Percentiles rank a stretch among this genome's conserved stretches.
Evolutionary conservation across 768 basidiomycete species (phyloP).

Genomic region (Candolleomyces eurysporus): DNA sequence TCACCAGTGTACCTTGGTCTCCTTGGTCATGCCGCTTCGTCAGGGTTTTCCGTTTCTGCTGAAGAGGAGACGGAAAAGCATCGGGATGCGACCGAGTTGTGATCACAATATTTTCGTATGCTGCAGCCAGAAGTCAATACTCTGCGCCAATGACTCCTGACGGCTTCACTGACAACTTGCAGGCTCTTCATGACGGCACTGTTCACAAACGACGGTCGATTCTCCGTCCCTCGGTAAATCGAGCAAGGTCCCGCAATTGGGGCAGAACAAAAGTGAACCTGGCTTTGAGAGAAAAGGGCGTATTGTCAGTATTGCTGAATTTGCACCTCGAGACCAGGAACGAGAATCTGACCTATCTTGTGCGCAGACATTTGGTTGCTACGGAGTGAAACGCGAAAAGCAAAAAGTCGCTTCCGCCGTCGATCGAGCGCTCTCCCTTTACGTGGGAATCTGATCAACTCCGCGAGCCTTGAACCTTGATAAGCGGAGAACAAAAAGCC

Average conservation of each 20-base stretch:
- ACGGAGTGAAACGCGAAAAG: too few relatives aligned
- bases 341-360: slow-evolving; percentile 35
- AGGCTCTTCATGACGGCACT: slow-evolving; percentile 84
- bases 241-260: slow-evolving; percentile 87
- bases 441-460: neutral
- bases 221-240: slow-evolving; percentile 77
- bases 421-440: neutral
- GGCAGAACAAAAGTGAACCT: slow-evolving; percentile 96
- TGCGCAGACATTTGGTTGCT: slow-evolving; percentile 17
- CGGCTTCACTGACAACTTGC: slow-evolving; percentile 69
- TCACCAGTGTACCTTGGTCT: slow-evolving; percentile 60
- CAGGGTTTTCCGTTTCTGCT: slow-evolving; percentile 87
- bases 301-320: neutral
- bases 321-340: neutral
- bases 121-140: slow-evolving; percentile 34
- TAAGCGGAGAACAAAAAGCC: slow-evolving; percentile 13
- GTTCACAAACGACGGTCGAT: slow-evolving; percentile 77
- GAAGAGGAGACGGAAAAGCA: slow-evolving; percentile 87
- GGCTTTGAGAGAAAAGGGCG: slow-evolving; percentile 5
- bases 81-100: slow-evolving; percentile 90
- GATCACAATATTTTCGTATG: slow-evolving; percentile 89
- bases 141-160: neutral
- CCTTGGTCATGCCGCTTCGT: slow-evolving; percentile 74
- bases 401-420: neutral
- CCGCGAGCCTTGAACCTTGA: neutral